Evolutionary conservation across 2,329 filamentous ascomycete genomes (phyloP).

Genomic region (Pseudocercospora vitis): DNA sequence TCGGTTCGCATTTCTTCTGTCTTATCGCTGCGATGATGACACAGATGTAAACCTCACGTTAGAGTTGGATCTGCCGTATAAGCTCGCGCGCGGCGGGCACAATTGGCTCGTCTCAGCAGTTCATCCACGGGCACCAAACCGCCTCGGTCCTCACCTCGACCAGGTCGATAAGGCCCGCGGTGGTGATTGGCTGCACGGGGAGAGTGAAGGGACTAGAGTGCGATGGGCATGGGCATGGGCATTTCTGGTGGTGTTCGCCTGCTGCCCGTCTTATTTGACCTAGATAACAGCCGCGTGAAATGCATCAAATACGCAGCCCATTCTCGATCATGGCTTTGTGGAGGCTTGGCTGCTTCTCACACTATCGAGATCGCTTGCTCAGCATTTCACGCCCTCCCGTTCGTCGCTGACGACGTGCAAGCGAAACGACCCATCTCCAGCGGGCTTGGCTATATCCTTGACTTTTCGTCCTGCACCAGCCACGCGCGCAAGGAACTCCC

Average conservation of each 20-base stretch:
- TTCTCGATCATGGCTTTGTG: neutral
- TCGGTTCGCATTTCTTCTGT: neutral
- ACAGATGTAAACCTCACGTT: neutral
- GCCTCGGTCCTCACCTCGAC: no score
- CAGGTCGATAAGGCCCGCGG: no score
- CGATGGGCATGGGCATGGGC: neutral
- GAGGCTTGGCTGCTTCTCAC: neutral
- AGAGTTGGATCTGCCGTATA: neutral
- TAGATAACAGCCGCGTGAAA: constrained; percentile 1
- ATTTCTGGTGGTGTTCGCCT: neutral
- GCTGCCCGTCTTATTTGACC: neutral
- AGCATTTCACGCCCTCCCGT: neutral
- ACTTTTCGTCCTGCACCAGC: no score
- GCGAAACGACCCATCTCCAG: neutral
- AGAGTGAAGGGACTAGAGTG: neutral
- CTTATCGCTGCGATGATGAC: neutral
- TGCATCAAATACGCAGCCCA: neutral
- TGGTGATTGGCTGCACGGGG: neutral
- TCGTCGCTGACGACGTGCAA: neutral
- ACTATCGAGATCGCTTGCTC: constrained; percentile 5
- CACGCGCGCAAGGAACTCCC: no score
- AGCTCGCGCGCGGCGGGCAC: neutral
- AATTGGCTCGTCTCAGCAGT: neutral
- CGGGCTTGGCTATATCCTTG: neutral
- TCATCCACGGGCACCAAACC: no score